Conservation (phyloP, 1,284 basidiomycete species). For the Coniferiporia weirii region DNA sequence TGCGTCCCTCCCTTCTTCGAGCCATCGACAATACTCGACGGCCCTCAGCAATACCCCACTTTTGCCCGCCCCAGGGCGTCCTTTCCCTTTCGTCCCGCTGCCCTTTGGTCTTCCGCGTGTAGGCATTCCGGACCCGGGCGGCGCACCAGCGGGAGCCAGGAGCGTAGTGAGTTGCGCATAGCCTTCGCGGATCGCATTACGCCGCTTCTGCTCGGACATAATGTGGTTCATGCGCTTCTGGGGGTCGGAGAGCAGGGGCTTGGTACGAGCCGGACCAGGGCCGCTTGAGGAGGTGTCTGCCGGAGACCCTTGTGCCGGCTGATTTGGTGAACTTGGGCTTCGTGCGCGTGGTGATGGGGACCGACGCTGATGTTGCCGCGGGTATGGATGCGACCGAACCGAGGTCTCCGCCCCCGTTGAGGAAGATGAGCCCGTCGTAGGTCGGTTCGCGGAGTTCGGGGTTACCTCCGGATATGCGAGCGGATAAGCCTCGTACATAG, state of each 20-base stretch:
- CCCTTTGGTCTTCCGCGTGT: constrained; percentile 74
- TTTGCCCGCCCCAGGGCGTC: constrained; percentile 60
- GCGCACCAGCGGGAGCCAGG: constrained; percentile 65
- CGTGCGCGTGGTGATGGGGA: constrained; percentile 9
- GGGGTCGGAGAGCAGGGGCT: constrained; percentile 70
- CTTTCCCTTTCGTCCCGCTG: constrained; percentile 44
- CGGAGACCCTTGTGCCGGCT: background rate
- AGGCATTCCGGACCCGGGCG: constrained; percentile 62
- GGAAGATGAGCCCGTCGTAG: constrained; percentile 20
- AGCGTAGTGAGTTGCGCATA: constrained; percentile 79
- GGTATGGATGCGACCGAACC: background rate
- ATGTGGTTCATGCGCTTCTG: constrained; percentile 94
- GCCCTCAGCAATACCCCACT: constrained; percentile 77
- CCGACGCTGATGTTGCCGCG: background rate
- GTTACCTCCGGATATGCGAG: background rate
- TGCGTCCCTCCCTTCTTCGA: constrained; percentile 67
- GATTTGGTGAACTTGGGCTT: constrained; percentile 6
- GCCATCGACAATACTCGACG: constrained; percentile 71
- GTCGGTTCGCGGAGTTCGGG: background rate
- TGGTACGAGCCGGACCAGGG: constrained; percentile 31
- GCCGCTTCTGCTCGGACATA: constrained; percentile 86
- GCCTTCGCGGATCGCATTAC: constrained; percentile 84
- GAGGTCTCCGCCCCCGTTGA: constrained; percentile 14
- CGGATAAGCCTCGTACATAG: background rate
- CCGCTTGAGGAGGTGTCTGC: constrained; percentile 12